These are phyloP conservation scores for Russula earlei DNA, from an alignment of 768 basidiomycete species.

Conservation along the genomic window DNA sequence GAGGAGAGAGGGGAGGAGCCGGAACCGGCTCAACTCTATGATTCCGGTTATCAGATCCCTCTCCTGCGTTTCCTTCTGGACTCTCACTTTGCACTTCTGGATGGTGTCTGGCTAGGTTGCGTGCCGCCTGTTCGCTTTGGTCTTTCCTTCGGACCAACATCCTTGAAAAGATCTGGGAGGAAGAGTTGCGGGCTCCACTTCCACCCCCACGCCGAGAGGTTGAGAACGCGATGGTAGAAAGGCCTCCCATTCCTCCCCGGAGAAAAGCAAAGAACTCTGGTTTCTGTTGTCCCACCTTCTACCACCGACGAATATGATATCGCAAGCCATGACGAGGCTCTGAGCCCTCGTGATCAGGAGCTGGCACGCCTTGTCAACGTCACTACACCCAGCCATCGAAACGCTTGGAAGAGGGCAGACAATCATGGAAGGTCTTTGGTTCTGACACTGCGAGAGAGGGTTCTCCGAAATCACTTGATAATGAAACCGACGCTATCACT, in stretches of 20 bases:
- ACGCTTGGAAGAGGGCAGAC: constrained; percentile 57
- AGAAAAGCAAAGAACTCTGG: constrained; percentile 33
- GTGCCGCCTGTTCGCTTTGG: constrained; percentile 87
- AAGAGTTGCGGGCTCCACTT: constrained; percentile 40
- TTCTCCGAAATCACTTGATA: constrained; percentile 26
- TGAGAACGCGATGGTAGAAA: constrained; percentile 25
- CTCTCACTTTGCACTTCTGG: constrained; percentile 66
- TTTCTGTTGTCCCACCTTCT: constrained; percentile 22
- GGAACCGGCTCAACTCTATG: constrained; percentile 50
- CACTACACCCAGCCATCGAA: constrained; percentile 58
- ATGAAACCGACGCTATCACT: constrained; percentile 20
- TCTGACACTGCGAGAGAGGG: constrained; percentile 25
- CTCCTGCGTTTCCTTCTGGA: constrained; percentile 24
- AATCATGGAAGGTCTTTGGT: constrained; percentile 52
- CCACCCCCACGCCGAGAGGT: constrained; percentile 24
- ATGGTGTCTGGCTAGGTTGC: constrained; percentile 80
- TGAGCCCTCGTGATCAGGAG: constrained; percentile 40
- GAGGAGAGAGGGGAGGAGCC: too few species aligned
- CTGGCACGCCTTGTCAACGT: constrained; percentile 59
- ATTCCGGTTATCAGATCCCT: constrained; percentile 46
- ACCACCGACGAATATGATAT: constrained; percentile 1
- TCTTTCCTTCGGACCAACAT: constrained; percentile 75
- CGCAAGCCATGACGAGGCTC: constrained; percentile 12
- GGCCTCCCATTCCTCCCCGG: constrained; percentile 56
- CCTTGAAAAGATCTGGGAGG: constrained; percentile 85